Evolutionary conservation across 371 early-diverging fungal species (phyloP), one percentile per base, ranked within the genome.

Genomic region (Circinella umbellata): DNA sequence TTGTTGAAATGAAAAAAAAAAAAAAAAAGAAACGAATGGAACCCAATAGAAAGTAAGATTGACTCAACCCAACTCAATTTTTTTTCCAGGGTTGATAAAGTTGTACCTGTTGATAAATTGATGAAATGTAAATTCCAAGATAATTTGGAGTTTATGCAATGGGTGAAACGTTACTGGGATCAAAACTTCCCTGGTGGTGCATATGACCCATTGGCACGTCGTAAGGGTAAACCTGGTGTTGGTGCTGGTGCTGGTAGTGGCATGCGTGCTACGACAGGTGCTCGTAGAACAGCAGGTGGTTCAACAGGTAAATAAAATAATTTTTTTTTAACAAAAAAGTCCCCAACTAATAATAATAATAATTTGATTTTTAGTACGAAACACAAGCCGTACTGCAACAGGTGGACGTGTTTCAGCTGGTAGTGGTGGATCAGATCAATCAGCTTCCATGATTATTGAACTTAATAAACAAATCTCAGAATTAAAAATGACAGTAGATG

Each of bases 101-200:
- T 76, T 42, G 91, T 98, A 51, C 96, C 95, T 63, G 94, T 95
- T 7, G 93, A 96, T 48, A 81, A 90, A 7, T 83, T 98, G 73
- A 84, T 91, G 67, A 97, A 96, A 76, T 94, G 95, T 86, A 94
- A 93, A 72, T 94, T 98, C 84, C 97, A 97, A 81, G 99, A 98
- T 81, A 98, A 98, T 78, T 84, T 98, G 68, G 97, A 97, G 84
- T 96, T 98, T 74, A 73, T 96, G 76, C 97, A 97, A 74, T 97
- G 97, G 97, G 73, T 95, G 69, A 97, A 95, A 74, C 85, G 86
- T 71, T 96, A 77, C 70, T 96, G 95, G 96, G 96, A 96, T 69
- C 80, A 83, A 49, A 88, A 91, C 71, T 93, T 81, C 66, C 92
- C 96, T 5, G 95, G 95, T 38, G 92, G 91, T 36, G 78, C 71